phyloP scores from a whole-genome alignment of 2,329 filamentous ascomycete genomes.

The Mariannaea sp. region DNA sequence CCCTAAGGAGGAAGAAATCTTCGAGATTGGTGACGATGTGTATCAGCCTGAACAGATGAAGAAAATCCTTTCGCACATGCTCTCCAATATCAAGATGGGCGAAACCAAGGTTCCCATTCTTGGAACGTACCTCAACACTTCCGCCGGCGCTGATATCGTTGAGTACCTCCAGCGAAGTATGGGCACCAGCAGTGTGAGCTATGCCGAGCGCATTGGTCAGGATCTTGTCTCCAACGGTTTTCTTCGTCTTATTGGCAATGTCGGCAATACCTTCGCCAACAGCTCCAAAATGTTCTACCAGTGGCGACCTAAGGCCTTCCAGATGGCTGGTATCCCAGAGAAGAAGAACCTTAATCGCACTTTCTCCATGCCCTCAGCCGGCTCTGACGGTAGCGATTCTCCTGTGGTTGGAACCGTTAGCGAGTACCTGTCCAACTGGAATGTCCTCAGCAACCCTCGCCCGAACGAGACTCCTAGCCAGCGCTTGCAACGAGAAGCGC shows the following conservation, averaged over 20 bases:
- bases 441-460: conserved; percentile 78
- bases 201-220: conserved; percentile 93
- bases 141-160: conserved; percentile 88
- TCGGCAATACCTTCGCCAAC: conserved; percentile 95
- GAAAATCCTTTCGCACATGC: conserved; percentile 84
- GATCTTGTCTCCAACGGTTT: conserved; percentile 87
- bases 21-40: conserved; percentile 88
- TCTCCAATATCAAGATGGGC: conserved; percentile 82
- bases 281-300: conserved; percentile 98
- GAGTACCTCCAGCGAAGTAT: conserved; percentile 93
- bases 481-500: conserved; percentile 83
- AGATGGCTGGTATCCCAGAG: conserved; percentile 83
- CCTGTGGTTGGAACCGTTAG: conserved; percentile 81
- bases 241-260: conserved; percentile 87
- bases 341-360: conserved; percentile 80
- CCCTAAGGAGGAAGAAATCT: conserved; percentile 71
- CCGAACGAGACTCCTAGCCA: conserved; percentile 94
- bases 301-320: conserved; percentile 92
- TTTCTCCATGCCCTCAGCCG: conserved; percentile 70
- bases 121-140: conserved; percentile 92
- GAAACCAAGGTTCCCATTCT: conserved; percentile 96
- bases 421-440: conserved; percentile 92
- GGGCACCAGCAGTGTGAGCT: conserved; percentile 81
- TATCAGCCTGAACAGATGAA: conserved; percentile 88
- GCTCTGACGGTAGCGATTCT: conserved; percentile 66